Evolutionary conservation across 441 rosid species (phyloP).

Genomic region (Pelargonium myrrhifolium): DNA sequence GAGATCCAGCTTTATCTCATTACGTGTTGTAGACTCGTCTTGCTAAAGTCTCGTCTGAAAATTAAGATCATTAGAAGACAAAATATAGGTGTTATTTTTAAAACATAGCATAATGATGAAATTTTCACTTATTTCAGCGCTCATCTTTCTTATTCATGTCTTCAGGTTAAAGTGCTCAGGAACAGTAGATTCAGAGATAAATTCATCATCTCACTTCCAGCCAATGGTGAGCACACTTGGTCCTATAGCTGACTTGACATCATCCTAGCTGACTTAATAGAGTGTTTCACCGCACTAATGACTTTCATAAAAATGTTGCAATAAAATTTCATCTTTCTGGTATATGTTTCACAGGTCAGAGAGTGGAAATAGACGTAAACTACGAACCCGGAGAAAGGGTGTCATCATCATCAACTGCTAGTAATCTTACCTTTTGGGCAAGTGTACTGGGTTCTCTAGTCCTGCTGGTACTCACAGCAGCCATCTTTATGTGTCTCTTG

Average conservation of each 20-base stretch:
- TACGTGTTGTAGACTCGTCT: too few relatives aligned
- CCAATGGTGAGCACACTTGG: slow-evolving; percentile 48
- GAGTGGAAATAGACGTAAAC: slow-evolving; percentile 50
- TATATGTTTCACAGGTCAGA: slow-evolving; percentile 46
- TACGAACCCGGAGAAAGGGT: slow-evolving; percentile 31
- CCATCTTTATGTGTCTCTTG: slow-evolving; percentile 19
- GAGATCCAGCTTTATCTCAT: too few relatives aligned
- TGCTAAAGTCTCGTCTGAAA: too few relatives aligned
- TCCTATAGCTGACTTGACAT: slow-evolving; percentile 7
- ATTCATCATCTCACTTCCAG: slow-evolving; percentile 57
- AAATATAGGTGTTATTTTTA: not conserved
- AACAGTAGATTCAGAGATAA: slow-evolving; percentile 47
- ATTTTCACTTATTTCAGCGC: not conserved
- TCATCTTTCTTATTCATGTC: slow-evolving; percentile 7
- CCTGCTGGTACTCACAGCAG: slow-evolving; percentile 18
- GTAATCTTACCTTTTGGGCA: slow-evolving; percentile 16
- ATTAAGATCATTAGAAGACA: not conserved
- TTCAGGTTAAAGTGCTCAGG: slow-evolving; percentile 48
- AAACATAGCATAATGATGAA: not conserved
- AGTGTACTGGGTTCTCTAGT: slow-evolving; percentile 22
- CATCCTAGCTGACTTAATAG: not conserved
- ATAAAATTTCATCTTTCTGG: not conserved
- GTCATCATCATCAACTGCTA: slow-evolving; percentile 12
- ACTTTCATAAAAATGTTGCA: not conserved
- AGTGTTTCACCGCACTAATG: not conserved